Base-by-base conservation (phyloP, 768 basidiomycete species). In the Termitomyces sp. region DNA sequence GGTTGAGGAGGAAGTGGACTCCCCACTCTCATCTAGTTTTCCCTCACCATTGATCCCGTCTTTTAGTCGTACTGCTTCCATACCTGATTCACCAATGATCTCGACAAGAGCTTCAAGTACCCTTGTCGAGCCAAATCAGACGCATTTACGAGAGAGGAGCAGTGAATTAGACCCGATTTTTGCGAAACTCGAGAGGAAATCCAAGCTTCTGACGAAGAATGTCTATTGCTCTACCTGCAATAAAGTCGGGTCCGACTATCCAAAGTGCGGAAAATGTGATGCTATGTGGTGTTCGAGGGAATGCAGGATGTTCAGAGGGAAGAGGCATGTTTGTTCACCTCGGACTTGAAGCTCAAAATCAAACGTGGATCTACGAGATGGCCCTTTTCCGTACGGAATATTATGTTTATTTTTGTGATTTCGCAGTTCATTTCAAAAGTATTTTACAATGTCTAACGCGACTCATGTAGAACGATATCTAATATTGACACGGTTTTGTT, bases 271-370 rank as follows among this genome's bases (percentile, higher is more conserved):
- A 7, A 80, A 77, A 56, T 87, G 85, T 58, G 68, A 73, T 22
- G 76, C 76, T 29, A 78, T 73, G 69, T 87, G 85, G 85, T 87
- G 85, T 60, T 85, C 84, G 23, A 73, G 85, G 51, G 67, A 78
- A 29, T 87, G 85, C 64, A 75, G 85, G 50, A 60, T 86, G 52
- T 69, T 73, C 42, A 76, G 73, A 20, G 80, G 77, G 35, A 79
- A 76, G 61, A 76, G 76, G 61, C 84, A 86, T 64, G 59, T 70
- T 10, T 85, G 84, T 57, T 56, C 48, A 25, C 35, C 57, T 38
- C 39, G 31, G 32, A 54, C 33, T 47, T 56, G n/a, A 44, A 38
- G 25, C 23, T 15, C 43, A 18, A 39, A 39, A n/a, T n/a, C n/a
- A n/a, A n/a, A n/a, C n/a, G n/a, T 31, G 23, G 4, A 38, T 41